phyloP scores from a whole-genome alignment of 495 filamentous ascomycete genomes.

The Amniculicola lignicola region DNA sequence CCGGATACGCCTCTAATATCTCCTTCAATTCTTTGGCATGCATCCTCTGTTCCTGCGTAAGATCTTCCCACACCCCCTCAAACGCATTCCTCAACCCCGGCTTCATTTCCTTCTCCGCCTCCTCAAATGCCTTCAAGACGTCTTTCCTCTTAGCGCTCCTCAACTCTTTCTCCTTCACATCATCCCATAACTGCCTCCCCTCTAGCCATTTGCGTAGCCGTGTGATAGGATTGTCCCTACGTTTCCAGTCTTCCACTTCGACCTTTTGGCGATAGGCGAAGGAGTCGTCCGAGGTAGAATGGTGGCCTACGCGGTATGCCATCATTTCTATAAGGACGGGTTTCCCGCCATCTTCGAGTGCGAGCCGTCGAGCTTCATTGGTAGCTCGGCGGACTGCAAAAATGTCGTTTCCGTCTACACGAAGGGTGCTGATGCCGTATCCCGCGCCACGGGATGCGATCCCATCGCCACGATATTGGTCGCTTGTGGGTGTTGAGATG shows the following conservation, averaged over 20 bases:
- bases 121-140: constrained; percentile 77
- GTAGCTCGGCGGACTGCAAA: constrained; percentile 88
- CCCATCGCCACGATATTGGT: constrained; percentile 96
- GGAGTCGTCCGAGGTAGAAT: constrained; percentile 96
- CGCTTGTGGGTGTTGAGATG: constrained; percentile 89
- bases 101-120: constrained; percentile 88
- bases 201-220: constrained; percentile 91
- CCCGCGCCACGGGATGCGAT: constrained; percentile 93
- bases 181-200: constrained; percentile 74
- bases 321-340: constrained; percentile 92
- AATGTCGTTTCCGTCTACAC: constrained; percentile 96
- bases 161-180: constrained; percentile 72
- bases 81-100: constrained; percentile 75
- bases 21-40: constrained; percentile 78
- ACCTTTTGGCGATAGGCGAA: constrained; percentile 92
- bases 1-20: constrained; percentile 79
- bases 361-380: constrained; percentile 70
- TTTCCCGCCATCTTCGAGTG: constrained; percentile 71
- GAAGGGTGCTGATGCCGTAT: constrained; percentile 95
- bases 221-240: constrained; percentile 90
- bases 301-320: constrained; percentile 95
- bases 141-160: constrained; percentile 65
- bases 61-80: constrained; percentile 79
- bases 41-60: constrained; percentile 73
- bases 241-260: constrained; percentile 98